Conservation (phyloP, 208 protist species). For the Trypanosoma cruzi region DNA sequence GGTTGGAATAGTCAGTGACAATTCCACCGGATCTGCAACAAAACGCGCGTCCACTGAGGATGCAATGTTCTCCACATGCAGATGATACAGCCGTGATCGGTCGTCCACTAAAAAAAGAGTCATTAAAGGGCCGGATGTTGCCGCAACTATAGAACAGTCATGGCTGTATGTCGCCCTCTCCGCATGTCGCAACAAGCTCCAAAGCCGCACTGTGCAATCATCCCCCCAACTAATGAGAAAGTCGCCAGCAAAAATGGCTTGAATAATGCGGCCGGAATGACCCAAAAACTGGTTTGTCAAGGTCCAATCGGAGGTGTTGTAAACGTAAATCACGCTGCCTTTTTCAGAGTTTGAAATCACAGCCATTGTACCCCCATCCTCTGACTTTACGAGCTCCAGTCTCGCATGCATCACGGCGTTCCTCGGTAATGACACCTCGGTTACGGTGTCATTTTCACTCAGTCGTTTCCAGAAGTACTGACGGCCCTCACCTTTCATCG, state of each 20-base stretch:
- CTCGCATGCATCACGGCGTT: conserved; percentile 12
- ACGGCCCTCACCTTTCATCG: conserved; percentile 9
- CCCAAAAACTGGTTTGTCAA: conserved; percentile 50
- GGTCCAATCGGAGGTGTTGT: conserved; percentile 26
- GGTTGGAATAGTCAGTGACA: conserved; percentile 15
- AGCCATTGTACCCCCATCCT: conserved; percentile 16
- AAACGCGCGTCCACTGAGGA: conserved; percentile 50
- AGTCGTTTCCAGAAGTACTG: conserved; percentile 23
- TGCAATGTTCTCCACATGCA: conserved; percentile 55
- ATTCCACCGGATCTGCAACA: conserved; percentile 15
- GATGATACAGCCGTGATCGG: conserved; percentile 36
- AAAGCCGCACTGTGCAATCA: conserved; percentile 60
- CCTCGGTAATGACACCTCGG: conserved; percentile 25
- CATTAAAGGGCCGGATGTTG: conserved; percentile 17
- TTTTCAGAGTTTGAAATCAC: conserved; percentile 26
- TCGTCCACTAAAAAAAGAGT: conserved; percentile 65
- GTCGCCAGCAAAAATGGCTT: conserved; percentile 58
- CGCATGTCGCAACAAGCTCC: conserved; percentile 53
- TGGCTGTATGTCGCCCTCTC: conserved; percentile 72
- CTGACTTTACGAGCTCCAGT: conserved; percentile 15
- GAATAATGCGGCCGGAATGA: conserved; percentile 41
- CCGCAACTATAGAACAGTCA: conserved; percentile 35
- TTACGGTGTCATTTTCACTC: background rate
- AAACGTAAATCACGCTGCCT: conserved; percentile 31
- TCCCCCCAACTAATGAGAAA: conserved; percentile 58